Conservation (phyloP, 2,329 filamentous ascomycete genomes). For the Fusarium pseudonygamai region DNA sequence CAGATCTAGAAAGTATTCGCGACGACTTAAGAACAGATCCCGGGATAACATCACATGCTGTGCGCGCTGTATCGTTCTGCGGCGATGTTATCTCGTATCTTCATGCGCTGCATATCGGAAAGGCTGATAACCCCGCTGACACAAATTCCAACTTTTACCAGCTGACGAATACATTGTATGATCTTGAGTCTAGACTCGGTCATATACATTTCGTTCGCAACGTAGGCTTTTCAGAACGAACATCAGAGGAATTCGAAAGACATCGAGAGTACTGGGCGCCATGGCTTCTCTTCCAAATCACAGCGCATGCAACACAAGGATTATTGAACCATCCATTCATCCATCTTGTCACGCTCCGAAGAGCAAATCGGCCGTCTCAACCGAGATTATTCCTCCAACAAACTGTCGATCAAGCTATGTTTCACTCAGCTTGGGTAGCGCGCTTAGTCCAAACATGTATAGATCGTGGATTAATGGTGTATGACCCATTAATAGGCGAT, state of each 20-base stretch:
- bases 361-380: constrained; percentile 17
- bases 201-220: constrained; percentile 37
- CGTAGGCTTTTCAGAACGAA: constrained; percentile 34
- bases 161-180: constrained; percentile 31
- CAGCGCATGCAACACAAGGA: constrained; percentile 29
- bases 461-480: constrained; percentile 27
- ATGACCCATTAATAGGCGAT: constrained; percentile 33
- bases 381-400: constrained; percentile 31
- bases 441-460: constrained; percentile 35
- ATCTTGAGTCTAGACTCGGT: constrained; percentile 20
- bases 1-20: constrained; percentile 27
- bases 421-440: constrained; percentile 37
- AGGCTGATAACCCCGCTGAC: constrained; percentile 25
- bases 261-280: constrained; percentile 37
- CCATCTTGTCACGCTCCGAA: constrained; percentile 28
- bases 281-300: constrained; percentile 34
- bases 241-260: constrained; percentile 17
- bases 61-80: constrained; percentile 23
- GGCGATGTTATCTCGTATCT: constrained; percentile 35
- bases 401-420: constrained; percentile 38
- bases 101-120: constrained; percentile 23
- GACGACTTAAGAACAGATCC: constrained; percentile 21
- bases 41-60: constrained; percentile 30
- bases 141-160: constrained; percentile 35
- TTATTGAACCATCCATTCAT: constrained; percentile 37